A percentile compares a stretch with the other conserved stretches of the same genome.
phyloP scores from a whole-genome alignment of 306 rosid genomes.

The Canavalia ensiformis region DNA sequence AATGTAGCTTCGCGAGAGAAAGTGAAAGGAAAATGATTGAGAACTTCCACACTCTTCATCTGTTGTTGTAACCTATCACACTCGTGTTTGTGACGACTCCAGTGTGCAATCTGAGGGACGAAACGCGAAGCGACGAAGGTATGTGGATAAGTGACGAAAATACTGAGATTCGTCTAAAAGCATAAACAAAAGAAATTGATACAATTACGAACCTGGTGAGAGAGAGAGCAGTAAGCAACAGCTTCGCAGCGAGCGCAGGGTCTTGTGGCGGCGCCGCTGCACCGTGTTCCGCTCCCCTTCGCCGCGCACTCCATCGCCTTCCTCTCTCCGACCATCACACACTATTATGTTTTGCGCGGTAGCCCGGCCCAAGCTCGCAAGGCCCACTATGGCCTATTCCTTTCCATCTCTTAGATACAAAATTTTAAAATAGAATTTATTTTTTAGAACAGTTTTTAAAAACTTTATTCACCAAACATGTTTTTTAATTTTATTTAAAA shows the following conservation, averaged over 20 bases:
- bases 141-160: background rate
- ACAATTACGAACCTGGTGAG: conserved; percentile 71
- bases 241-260: conserved; percentile 83
- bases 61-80: conserved; percentile 84
- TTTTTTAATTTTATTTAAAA: no score
- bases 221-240: conserved; percentile 81
- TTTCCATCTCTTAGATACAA: background rate
- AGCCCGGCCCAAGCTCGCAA: background rate
- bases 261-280: conserved; percentile 67
- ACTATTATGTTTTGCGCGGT: background rate
- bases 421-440: no score
- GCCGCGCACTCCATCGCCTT: conserved; percentile 84
- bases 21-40: conserved; percentile 87
- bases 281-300: conserved; percentile 70
- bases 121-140: conserved; percentile 35
- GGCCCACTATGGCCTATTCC: background rate
- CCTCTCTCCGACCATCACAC: conserved; percentile 7
- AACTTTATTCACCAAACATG: no score
- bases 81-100: conserved; percentile 84
- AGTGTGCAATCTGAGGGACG: conserved; percentile 70
- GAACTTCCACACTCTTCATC: conserved; percentile 58
- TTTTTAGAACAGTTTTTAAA: no score
- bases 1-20: conserved; percentile 72
- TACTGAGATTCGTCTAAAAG: background rate
- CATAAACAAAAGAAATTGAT: background rate